Evolutionary conservation across 2,329 filamentous ascomycete species (phyloP).

Genomic region (Aspergillus sp.): DNA sequence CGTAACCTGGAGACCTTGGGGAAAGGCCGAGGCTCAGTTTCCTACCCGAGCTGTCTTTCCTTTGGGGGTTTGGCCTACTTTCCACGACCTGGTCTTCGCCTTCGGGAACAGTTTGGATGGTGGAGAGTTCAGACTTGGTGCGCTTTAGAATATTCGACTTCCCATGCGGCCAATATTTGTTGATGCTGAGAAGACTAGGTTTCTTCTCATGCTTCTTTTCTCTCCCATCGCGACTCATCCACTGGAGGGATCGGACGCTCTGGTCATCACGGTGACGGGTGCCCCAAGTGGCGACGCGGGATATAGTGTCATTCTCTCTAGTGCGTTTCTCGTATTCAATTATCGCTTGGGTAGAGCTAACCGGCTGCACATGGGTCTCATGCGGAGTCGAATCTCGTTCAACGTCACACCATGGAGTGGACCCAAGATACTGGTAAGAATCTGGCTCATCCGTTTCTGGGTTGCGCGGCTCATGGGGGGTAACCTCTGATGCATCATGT

Average conservation of each 20-base stretch:
- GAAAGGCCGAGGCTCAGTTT: constrained; percentile 40
- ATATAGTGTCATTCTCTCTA: constrained; percentile 54
- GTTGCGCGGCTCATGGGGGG: constrained; percentile 24
- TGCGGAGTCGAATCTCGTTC: constrained; percentile 30
- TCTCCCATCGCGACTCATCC: constrained; percentile 38
- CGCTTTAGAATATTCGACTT: constrained; percentile 49
- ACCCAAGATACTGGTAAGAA: constrained; percentile 38
- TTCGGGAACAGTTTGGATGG: constrained; percentile 30
- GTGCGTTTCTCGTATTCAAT: constrained; percentile 51
- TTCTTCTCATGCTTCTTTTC: constrained; percentile 45
- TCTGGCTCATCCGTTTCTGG: constrained; percentile 33
- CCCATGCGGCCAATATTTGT: constrained; percentile 41
- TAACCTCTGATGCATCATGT: constrained; percentile 23
- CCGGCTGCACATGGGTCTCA: constrained; percentile 46
- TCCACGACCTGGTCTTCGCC: constrained; percentile 20
- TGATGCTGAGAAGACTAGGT: constrained; percentile 43
- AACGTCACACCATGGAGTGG: constrained; percentile 52
- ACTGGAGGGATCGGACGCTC: constrained; percentile 46
- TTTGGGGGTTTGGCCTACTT: constrained; percentile 21
- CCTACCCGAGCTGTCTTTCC: constrained; percentile 36
- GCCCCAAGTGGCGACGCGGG: constrained; percentile 56
- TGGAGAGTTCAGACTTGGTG: constrained; percentile 33
- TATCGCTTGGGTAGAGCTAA: constrained; percentile 57
- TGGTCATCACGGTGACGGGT: constrained; percentile 53
- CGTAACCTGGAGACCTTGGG: constrained; percentile 40